Evolutionary conservation across 1,139 yeast species (phyloP).

Genomic region (Meyerozyma sp.): DNA sequence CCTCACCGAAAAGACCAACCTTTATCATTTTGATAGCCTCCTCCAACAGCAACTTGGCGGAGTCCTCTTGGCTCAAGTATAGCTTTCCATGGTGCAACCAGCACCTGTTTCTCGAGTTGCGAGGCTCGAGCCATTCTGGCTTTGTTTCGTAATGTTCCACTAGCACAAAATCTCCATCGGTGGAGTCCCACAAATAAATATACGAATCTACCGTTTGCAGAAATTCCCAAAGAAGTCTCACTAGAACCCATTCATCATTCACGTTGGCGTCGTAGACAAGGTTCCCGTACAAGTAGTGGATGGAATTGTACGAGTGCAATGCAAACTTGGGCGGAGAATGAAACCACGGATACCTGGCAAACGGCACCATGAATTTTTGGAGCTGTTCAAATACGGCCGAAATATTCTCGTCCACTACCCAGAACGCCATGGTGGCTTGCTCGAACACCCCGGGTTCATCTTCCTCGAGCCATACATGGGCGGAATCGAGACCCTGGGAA

Average conservation of each 20-base stretch:
- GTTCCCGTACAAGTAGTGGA: background rate
- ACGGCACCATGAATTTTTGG: background rate
- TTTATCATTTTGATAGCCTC: background rate
- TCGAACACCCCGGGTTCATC: background rate
- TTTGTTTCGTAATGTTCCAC: background rate
- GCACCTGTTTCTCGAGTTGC: background rate
- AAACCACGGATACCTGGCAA: background rate
- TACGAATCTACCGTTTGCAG: background rate
- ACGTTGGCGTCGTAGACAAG: background rate
- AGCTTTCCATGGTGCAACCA: background rate
- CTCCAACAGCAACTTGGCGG: background rate
- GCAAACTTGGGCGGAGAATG: background rate
- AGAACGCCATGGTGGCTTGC: background rate
- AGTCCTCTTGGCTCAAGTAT: background rate
- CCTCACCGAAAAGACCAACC: background rate
- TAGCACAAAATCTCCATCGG: background rate
- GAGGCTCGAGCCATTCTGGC: background rate
- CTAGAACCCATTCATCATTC: background rate
- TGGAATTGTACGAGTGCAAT: background rate
- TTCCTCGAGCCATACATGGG: background rate
- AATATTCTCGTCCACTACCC: background rate
- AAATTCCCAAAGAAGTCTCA: background rate
- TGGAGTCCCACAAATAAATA: background rate
- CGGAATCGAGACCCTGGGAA: conserved; percentile 4
- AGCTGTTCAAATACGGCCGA: background rate